phyloP scores from a whole-genome alignment of 352 stramenopile genomes.

The Pythium graminicola region DNA sequence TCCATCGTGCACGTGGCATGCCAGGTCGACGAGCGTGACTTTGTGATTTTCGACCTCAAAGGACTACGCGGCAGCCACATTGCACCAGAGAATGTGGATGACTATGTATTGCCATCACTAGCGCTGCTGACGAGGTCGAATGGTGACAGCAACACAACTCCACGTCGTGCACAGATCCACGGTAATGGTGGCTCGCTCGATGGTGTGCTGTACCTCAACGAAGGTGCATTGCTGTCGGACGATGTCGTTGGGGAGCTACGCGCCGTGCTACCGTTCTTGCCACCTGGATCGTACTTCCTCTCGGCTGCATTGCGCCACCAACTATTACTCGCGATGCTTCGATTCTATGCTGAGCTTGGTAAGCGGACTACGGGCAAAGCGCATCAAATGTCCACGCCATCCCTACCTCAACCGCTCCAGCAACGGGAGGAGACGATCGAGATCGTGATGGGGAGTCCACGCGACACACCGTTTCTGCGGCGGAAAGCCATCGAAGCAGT shows the following conservation, averaged over 20 bases:
- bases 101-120: conserved; percentile 34
- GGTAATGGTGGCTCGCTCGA: conserved; percentile 1
- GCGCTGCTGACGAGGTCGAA: conserved; percentile 13
- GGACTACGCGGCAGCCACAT: conserved; percentile 20
- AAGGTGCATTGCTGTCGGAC: conserved; percentile 35
- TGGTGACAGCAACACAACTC: background rate
- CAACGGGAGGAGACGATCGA: conserved; percentile 24
- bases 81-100: conserved; percentile 35
- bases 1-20: conserved; percentile 35
- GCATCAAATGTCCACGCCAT: background rate
- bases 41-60: conserved; percentile 28
- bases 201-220: conserved; percentile 31
- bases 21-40: conserved; percentile 33
- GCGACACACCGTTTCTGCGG: conserved; percentile 63
- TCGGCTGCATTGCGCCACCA: conserved; percentile 34
- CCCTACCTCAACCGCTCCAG: background rate
- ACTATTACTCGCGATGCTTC: conserved; percentile 46
- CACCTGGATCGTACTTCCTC: conserved; percentile 43
- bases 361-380: conserved; percentile 5
- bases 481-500: conserved; percentile 56
- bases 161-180: background rate
- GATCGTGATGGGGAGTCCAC: conserved; percentile 47
- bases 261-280: conserved; percentile 37
- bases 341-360: conserved; percentile 40
- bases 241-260: conserved; percentile 43